These are phyloP conservation scores for Pythium phragmitis DNA, from an alignment of 352 stramenopile species.

Conservation along the genomic window DNA sequence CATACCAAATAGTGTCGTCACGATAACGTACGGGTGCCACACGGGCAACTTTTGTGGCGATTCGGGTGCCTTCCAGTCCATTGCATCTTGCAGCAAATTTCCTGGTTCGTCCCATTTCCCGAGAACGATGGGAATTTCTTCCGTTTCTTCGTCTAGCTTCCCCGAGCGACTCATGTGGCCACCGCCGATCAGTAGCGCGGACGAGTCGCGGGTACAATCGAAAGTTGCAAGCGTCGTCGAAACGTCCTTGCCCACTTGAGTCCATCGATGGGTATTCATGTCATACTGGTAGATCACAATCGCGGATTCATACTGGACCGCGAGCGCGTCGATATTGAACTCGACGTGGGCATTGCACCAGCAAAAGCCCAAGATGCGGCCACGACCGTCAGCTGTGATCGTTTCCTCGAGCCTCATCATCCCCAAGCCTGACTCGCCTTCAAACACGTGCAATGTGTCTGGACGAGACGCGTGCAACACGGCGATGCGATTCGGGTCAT, in stretches of 20 bases:
- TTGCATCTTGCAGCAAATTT: constrained; percentile 60
- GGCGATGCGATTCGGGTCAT: constrained; percentile 81
- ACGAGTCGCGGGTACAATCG: constrained; percentile 82
- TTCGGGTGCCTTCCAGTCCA: constrained; percentile 77
- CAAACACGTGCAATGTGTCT: constrained; percentile 63
- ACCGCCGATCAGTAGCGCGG: constrained; percentile 69
- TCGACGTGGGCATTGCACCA: constrained; percentile 83
- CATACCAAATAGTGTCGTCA: constrained; percentile 86
- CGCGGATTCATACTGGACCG: constrained; percentile 62
- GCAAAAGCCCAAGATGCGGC: constrained; percentile 64
- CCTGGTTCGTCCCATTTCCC: constrained; percentile 83
- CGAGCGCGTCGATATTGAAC: constrained; percentile 81
- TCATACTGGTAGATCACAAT: constrained; percentile 85
- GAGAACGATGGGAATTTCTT: constrained; percentile 73
- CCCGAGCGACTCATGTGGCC: constrained; percentile 33
- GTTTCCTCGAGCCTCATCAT: constrained; percentile 73
- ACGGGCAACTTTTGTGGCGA: constrained; percentile 74
- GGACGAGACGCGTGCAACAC: constrained; percentile 52
- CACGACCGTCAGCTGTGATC: constrained; percentile 53
- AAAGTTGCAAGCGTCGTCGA: constrained; percentile 56
- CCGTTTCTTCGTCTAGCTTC: constrained; percentile 18
- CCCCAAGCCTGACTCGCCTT: constrained; percentile 77
- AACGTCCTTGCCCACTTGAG: constrained; percentile 63
- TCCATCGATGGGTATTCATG: constrained; percentile 52
- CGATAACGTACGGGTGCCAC: constrained; percentile 82